Evolutionary conservation across 169 alveolate species (phyloP).

Genomic region (Cystoisospora suis): DNA sequence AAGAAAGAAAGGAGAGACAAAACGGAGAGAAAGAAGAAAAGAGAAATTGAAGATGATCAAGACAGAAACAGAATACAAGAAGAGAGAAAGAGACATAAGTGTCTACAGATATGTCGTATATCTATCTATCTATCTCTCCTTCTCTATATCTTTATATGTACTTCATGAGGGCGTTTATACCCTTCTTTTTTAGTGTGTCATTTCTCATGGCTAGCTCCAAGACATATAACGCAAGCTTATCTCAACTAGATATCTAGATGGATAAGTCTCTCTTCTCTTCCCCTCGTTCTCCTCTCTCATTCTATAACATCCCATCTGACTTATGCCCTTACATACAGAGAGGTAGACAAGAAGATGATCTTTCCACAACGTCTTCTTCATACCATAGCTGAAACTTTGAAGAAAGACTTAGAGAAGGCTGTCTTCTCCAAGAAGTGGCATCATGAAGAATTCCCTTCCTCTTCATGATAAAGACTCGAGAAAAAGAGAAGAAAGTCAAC

Average conservation of each 20-base stretch:
- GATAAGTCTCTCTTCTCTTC: too few species aligned
- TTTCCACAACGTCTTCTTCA: not conserved
- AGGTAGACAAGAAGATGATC: too few species aligned
- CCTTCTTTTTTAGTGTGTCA: not conserved
- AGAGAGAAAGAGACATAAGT: not conserved
- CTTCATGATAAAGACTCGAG: too few species aligned
- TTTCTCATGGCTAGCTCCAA: not conserved
- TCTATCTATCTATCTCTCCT: not conserved
- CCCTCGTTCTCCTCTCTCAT: too few species aligned
- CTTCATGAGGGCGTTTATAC: not conserved
- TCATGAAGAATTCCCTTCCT: too few species aligned
- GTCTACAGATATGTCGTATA: not conserved
- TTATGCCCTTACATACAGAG: too few species aligned
- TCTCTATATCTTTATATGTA: not conserved
- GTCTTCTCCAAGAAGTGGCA: not conserved
- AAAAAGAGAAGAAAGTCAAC: not conserved
- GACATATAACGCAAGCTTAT: too few species aligned
- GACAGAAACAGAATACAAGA: not conserved
- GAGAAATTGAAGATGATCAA: not conserved
- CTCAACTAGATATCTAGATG: too few species aligned
- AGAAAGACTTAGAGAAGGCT: not conserved
- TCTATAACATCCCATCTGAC: too few species aligned
- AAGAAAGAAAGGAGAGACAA: not conserved
- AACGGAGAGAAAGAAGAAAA: not conserved
- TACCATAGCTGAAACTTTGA: not conserved